Evolutionary conservation across 495 filamentous ascomycete species (phyloP), one percentile per base, ranked within the genome.

Genomic region (Podospora pseudoanserina): DNA sequence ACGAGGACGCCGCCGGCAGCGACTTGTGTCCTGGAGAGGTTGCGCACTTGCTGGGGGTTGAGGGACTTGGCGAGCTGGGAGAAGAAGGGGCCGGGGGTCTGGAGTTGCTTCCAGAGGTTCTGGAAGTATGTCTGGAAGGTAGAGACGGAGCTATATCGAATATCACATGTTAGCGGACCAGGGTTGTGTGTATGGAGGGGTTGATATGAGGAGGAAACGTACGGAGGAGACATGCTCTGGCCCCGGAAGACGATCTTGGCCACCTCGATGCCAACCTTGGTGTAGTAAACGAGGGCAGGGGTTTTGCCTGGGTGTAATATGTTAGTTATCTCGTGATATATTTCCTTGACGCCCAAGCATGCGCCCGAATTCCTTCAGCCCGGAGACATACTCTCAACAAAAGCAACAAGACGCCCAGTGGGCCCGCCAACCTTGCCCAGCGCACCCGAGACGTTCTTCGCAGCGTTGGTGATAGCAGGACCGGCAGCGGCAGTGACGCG

Each of bases 191-290:
- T 19, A 11, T 5, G 6, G 39, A 0, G 39, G 39, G 7, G 7
- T 13, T 16, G 39, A 49, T 16, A 11, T 13, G 39, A 13, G 39
- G 15, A 30, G 23, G 15, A 18, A 32, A 86, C 93, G 87, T 89
- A 98, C 95, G 95, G 95, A 74, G 93, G 94, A 72, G 83, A 82
- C 93, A 99, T 97, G 82, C 88, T 91, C 79, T 94, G 92, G 76
- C 91, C 90, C 75, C 86, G 86, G 85, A 93, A 92, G 67, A 98
- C 90, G 67, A 97, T 80, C 85, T 90, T 94, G 73, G 85, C 86
- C 60, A 98, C 85, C 84, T 98, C 96, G 68, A 92, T 76, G 69
- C 86, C 93, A 75, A 99, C 95, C 76, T 87, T 90, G 63, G 89
- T 87, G 86, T 97, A 98, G 87, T 97, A 97, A 75, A 96, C 72